phyloP scores from a whole-genome alignment of 805 yeast species.

The Kodamaea hsintzibuensis region DNA sequence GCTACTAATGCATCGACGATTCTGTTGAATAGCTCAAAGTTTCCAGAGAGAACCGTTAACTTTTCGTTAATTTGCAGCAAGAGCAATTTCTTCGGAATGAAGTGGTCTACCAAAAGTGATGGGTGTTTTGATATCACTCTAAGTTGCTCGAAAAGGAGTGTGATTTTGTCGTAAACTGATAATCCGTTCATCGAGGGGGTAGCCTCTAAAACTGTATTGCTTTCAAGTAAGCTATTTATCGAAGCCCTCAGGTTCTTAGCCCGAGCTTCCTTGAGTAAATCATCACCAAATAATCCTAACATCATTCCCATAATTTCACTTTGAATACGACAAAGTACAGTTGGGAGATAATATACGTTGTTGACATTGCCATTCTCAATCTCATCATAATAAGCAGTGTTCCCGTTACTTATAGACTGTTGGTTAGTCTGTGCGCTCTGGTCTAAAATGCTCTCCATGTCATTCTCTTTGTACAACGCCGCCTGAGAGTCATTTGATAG shows the following conservation, averaged over 20 bases:
- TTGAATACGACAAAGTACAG: conserved; percentile 35
- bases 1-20: conserved; percentile 36
- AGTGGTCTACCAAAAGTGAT: conserved; percentile 71
- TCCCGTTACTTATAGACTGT: background rate
- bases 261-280: conserved; percentile 23
- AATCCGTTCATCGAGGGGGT: background rate
- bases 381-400: background rate
- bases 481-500: conserved; percentile 34
- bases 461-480: conserved; percentile 16
- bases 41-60: conserved; percentile 56
- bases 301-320: conserved; percentile 34
- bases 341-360: conserved; percentile 33
- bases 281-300: conserved; percentile 29
- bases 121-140: conserved; percentile 63
- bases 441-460: conserved; percentile 9
- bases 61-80: conserved; percentile 64
- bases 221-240: conserved; percentile 38
- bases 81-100: conserved; percentile 67
- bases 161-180: conserved; percentile 33
- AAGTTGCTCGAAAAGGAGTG: conserved; percentile 47
- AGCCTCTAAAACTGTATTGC: background rate
- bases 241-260: conserved; percentile 29
- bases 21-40: conserved; percentile 55
- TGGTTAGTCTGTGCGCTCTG: background rate
- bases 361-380: conserved; percentile 22